Percentiles rank a stretch among this genome's conserved stretches.
These are phyloP conservation scores for Amylostereum areolatum DNA, from an alignment of 1,284 basidiomycete species.

Conservation along the genomic window DNA sequence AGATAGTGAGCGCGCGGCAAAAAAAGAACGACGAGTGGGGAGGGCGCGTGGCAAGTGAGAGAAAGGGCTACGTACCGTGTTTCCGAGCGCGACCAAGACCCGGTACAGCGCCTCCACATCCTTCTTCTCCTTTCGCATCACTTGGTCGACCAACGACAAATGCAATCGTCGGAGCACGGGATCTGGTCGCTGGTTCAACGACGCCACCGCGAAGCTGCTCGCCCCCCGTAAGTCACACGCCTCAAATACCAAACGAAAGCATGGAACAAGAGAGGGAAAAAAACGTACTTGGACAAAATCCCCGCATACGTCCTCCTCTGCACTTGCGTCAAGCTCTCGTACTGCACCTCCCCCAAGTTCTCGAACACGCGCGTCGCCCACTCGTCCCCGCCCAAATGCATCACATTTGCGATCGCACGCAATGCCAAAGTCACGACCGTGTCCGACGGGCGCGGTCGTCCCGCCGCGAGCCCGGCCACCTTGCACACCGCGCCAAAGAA, in stretches of 20 bases:
- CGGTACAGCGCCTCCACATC: constrained; percentile 88
- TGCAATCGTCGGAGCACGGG: constrained; percentile 6
- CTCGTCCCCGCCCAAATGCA: constrained; percentile 47
- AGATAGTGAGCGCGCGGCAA: not conserved
- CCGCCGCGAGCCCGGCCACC: constrained; percentile 63
- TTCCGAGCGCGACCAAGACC: constrained; percentile 82
- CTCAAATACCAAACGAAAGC: not conserved
- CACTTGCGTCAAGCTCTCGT: not conserved
- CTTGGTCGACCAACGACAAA: constrained; percentile 27
- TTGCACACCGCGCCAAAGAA: constrained; percentile 62
- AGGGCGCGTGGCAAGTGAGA: not conserved
- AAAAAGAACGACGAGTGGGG: not conserved
- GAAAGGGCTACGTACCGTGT: constrained; percentile 48
- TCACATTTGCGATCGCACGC: constrained; percentile 77
- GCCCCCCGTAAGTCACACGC: not conserved
- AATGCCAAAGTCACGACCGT: constrained; percentile 85
- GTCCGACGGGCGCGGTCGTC: constrained; percentile 56
- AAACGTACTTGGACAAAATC: not conserved
- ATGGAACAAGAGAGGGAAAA: not conserved
- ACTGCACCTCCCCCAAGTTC: not conserved
- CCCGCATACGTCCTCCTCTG: not conserved
- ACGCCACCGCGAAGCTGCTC: not conserved
- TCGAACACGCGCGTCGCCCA: constrained; percentile 28
- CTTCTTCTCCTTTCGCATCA: constrained; percentile 58
- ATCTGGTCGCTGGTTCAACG: not conserved